Conservation (phyloP, 2,329 filamentous ascomycete species). For the Sporothrix pseudoabietina region DNA sequence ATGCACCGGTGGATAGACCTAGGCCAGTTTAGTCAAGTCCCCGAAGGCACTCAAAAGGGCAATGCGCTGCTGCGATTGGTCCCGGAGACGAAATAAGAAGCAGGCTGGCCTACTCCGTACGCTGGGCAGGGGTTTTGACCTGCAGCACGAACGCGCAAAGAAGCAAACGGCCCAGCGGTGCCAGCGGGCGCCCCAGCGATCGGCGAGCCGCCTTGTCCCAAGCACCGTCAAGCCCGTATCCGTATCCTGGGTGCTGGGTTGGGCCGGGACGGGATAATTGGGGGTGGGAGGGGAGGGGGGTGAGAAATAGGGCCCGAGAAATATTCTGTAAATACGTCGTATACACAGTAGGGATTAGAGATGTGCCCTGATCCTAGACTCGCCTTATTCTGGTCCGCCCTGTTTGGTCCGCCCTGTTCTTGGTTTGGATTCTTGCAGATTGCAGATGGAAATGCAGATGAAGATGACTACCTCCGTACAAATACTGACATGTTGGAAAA, state of each 20-base stretch:
- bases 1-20: conserved; percentile 17
- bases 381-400: not conserved
- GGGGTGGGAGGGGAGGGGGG: not conserved
- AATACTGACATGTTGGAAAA: not conserved
- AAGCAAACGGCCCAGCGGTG: conserved; percentile 4
- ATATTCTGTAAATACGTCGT: no score
- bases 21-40: not conserved
- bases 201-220: conserved; percentile 8
- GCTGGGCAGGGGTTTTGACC: not conserved
- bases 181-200: conserved; percentile 13
- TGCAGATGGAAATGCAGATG: not conserved
- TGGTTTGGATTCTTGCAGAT: not conserved
- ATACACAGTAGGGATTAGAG: not conserved
- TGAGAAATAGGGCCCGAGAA: not conserved
- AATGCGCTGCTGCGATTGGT: conserved; percentile 8
- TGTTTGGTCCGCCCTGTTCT: conserved; percentile 4
- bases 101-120: not conserved
- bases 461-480: not conserved
- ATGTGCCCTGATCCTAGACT: not conserved
- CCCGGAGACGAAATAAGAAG: conserved; percentile 6
- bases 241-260: conserved; percentile 14
- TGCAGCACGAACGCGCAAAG: not conserved
- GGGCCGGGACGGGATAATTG: not conserved
- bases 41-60: not conserved
- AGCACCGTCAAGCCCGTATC: conserved; percentile 5